phyloP scores from a whole-genome alignment of 805 yeast species.

The Maudiozyma pseudohumilis region DNA sequence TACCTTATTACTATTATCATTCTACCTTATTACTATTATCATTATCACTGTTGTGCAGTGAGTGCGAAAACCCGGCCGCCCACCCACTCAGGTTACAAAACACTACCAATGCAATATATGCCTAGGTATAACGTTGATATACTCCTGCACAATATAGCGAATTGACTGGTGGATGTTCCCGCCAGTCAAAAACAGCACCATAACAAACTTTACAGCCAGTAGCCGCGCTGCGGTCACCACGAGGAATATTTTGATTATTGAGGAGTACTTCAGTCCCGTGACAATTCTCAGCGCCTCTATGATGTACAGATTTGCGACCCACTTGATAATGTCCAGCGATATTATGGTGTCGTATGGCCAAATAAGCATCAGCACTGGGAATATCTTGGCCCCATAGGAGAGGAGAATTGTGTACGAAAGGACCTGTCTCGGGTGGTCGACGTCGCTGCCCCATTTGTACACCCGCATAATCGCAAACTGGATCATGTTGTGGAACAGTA shows the following conservation, averaged over 20 bases:
- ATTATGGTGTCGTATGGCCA: constrained; percentile 92
- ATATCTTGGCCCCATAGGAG: constrained; percentile 69
- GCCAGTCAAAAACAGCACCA: constrained; percentile 15
- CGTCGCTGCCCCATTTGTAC: constrained; percentile 25
- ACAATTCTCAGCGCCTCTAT: constrained; percentile 52
- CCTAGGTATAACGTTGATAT: too few species aligned
- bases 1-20: too few species aligned
- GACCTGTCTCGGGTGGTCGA: constrained; percentile 17
- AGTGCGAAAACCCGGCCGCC: too few species aligned
- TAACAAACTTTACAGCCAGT: constrained; percentile 14
- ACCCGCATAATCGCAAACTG: constrained; percentile 22
- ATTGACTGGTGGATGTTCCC: constrained; percentile 2
- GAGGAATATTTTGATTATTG: constrained; percentile 13
- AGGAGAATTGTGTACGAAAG: constrained; percentile 62
- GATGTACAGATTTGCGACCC: constrained; percentile 51
- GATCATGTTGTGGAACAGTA: constrained; percentile 32
- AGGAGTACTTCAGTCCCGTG: constrained; percentile 24
- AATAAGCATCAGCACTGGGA: constrained; percentile 86
- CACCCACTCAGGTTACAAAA: too few species aligned
- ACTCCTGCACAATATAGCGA: not conserved
- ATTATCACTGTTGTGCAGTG: too few species aligned
- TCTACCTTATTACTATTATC: too few species aligned
- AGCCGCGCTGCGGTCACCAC: constrained; percentile 13
- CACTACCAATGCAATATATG: too few species aligned
- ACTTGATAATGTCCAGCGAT: constrained; percentile 47